Evolutionary conservation across 2,329 filamentous ascomycete species (phyloP), one percentile per base, ranked within the genome.

Genomic region (Lachnellula willkommii): DNA sequence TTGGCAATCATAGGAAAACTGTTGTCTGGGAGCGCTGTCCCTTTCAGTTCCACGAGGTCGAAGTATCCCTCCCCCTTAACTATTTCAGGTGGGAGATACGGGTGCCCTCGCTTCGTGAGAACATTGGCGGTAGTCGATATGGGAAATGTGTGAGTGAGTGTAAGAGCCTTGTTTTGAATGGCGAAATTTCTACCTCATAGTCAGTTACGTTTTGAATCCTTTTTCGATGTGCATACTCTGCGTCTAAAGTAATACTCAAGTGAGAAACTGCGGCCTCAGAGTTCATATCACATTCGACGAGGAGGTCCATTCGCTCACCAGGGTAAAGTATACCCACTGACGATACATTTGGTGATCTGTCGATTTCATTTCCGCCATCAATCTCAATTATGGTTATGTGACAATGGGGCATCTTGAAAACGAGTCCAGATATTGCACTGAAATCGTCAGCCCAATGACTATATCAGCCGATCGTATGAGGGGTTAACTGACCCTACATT

Each of bases 281-380:
- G 12, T 14, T 14, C n/a, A 39, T 8, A 39, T 14, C 4, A 17
- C 37, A 39, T 39, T 39, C 37, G 12, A 39, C 37, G 24, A 72
- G 60, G 58, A 75, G 60, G 54, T 76, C 74, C 61, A 75, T 72
- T 40, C 75, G 70, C 54, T 77, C 73, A 8, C 74, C 74, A 3
- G 73, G n/a, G n/a, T 39, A 39, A 39, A 39, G 37, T 5, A 73
- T 67, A 5, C 74, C 74, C 12, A 69, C 57, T 0, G 69, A 70
- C 49, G 65, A 66, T 15, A 66, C 62, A 26, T 59, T 42, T 8
- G 63, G 52, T 5, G 57, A 42, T 5, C 52, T 58, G 22, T 66
- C 55, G 1, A 74, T 66, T 17, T 68, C 60, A 36, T 71, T 66
- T 12, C 72, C 73, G 39, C 70, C 71, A 53, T 77, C 74, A 8